Conservation (phyloP, 2,329 filamentous ascomycete genomes). For the Phaeosphaeria sp. region DNA sequence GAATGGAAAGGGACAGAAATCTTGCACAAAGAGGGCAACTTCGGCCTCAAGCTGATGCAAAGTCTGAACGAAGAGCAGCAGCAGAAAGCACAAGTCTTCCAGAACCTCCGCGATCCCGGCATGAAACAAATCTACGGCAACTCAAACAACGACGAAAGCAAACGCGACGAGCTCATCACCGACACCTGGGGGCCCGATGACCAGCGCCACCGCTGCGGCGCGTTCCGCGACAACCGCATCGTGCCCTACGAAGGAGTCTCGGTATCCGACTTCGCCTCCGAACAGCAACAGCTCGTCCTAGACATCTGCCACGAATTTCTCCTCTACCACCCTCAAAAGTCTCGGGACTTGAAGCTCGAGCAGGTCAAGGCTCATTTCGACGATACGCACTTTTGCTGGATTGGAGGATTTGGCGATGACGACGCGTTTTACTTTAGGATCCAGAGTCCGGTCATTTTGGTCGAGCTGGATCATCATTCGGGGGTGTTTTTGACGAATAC, state of each 20-base stretch:
- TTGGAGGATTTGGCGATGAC: conserved; percentile 69
- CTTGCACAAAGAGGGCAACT: conserved; percentile 67
- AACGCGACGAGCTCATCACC: conserved; percentile 48
- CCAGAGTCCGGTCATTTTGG: conserved; percentile 75
- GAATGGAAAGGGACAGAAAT: conserved; percentile 70
- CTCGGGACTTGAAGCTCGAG: conserved; percentile 62
- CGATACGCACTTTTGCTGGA: conserved; percentile 85
- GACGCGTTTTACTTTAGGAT: conserved; percentile 81
- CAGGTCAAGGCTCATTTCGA: conserved; percentile 63
- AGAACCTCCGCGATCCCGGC: conserved; percentile 65
- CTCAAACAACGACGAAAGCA: conserved; percentile 31
- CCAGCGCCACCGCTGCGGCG: conserved; percentile 78
- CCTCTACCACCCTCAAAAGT: conserved; percentile 67
- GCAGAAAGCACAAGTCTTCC: conserved; percentile 63
- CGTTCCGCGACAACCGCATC: conserved; percentile 78
- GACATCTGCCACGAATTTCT: conserved; percentile 70
- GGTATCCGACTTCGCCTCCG: conserved; percentile 56
- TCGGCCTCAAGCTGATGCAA: conserved; percentile 76
- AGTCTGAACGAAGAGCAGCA: conserved; percentile 59
- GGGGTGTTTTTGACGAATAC: conserved; percentile 78
- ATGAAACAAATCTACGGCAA: conserved; percentile 62
- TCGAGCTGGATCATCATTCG: conserved; percentile 82
- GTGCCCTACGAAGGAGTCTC: conserved; percentile 74
- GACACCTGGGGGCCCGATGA: conserved; percentile 83
- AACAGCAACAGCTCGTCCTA: conserved; percentile 63